Conservation (phyloP, 2,329 filamentous ascomycete genomes). For the Claviceps humidiphila region DNA sequence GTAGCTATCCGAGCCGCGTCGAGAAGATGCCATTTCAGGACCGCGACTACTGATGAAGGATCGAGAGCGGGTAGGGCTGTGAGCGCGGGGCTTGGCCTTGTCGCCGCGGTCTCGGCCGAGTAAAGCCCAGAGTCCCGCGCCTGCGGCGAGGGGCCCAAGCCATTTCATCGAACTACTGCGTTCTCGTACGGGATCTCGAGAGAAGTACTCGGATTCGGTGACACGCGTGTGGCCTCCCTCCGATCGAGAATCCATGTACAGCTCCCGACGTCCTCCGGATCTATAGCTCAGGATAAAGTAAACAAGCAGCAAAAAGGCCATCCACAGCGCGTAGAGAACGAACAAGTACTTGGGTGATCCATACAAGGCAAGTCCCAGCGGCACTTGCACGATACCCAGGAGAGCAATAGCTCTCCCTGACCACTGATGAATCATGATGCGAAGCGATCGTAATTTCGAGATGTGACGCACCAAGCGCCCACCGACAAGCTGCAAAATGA, state of each 20-base stretch:
- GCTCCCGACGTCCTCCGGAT: conserved; percentile 39
- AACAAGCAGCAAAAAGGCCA: conserved; percentile 53
- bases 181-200: conserved; percentile 17
- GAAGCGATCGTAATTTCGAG: conserved; percentile 33
- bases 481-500: conserved; percentile 57
- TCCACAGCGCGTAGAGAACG: conserved; percentile 72
- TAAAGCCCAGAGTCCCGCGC: conserved; percentile 35
- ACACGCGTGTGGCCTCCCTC: conserved; percentile 27
- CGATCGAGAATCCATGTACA: conserved; percentile 45
- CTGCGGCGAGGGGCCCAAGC: conserved; percentile 41
- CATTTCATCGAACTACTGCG: conserved; percentile 26
- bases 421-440: conserved; percentile 72
- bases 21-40: conserved; percentile 39
- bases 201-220: conserved; percentile 28
- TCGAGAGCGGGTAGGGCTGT: conserved; percentile 25
- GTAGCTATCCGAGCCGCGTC: conserved; percentile 43
- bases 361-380: conserved; percentile 80
- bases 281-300: conserved; percentile 75
- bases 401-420: conserved; percentile 64
- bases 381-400: conserved; percentile 74
- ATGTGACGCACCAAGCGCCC: conserved; percentile 50
- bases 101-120: conserved; percentile 30
- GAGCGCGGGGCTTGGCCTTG: conserved; percentile 28
- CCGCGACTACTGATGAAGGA: conserved; percentile 24
- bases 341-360: conserved; percentile 79